Evolutionary conservation across 768 basidiomycete genomes (phyloP), one percentile per base, ranked within the genome.

Genomic region (Scleroderma bovista): DNA sequence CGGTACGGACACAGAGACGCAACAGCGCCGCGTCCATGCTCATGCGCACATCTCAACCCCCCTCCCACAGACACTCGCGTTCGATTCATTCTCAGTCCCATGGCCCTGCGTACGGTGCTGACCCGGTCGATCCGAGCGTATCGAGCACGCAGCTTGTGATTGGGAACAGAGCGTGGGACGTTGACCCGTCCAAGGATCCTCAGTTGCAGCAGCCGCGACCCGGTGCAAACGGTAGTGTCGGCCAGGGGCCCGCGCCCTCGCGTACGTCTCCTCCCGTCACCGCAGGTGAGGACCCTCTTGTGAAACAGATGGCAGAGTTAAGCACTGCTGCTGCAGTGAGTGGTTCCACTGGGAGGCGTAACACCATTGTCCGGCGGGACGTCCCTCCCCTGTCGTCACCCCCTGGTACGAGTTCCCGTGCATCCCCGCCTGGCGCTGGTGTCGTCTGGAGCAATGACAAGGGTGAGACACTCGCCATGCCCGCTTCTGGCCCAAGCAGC

Each of bases 151-250:
- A 89, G 43, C 58, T 66, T 9, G 66, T 68, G 61, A 78, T 89
- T 17, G 89, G 88, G 2, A 69, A 72, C 29, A 78, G 79, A 44
- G 73, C 83, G 1, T 90, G 85, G 65, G 77, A 73, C 40, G 86
- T 85, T 9, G 83, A 88, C 64, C 75, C 77, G 16, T 71, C 62
- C 43, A 77, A 73, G 57, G 84, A 87, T 56, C 86, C 86, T n/a
- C 84, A 85, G 56, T 67, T 66, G 39, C 70, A 69, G 43, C 52
- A 37, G 26, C 9, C 26, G 9, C 26, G 26, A 49, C 1, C 51
- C 1, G 44, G 31, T 3, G 20, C 23, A 29, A 40, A 17, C 39
- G 17, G 4, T n/a, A 45, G 31, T 17, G 31, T 16, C 32, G 11
- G 29, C 29, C 44, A 45, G n/a, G n/a, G n/a, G 12, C 11, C 44